Evolutionary conservation across 2,329 filamentous ascomycete genomes (phyloP), one percentile per base, ranked within the genome.

Genomic region (Colletotrichum viniferum): DNA sequence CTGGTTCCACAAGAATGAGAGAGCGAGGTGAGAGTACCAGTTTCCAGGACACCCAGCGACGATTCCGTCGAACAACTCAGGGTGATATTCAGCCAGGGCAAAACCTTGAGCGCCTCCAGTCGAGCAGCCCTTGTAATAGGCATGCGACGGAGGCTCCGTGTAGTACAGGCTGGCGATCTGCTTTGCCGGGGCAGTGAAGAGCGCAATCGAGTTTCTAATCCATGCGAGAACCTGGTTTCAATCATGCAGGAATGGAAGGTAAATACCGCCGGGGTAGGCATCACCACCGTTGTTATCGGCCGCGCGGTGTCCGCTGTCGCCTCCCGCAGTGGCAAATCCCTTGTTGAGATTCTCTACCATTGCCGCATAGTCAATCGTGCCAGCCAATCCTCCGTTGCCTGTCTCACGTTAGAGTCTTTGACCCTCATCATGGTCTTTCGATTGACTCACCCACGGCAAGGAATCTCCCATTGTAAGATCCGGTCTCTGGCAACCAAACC

Each of bases 361-460:
- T 8, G 65, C 24, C 5, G 4, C 43, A 21, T 73, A 64, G 66
- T 73, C 71, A 24, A 73, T 58, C 3, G 14, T 36, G 7, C 71
- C 71, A 12, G 71, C 71, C 26, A 73, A 30, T n/a, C 71, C 71
- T 13, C 71, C 71, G 24, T 73, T 73, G 32, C 71, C 71, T 73
- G 18, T 34, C 1, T n/a, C 38, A 13, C 10, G 18, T 65, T 5
- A 65, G 38, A 61, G 58, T 2, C 24, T 61, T 18, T n/a, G 26
- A 14, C 10, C 14, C 0, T 26, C 10, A 28, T 18, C 14, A 1
- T 61, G 10, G 18, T 10, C 10, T 30, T 0, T 18, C 0, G 24
- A 16, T 58, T 3, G n/a, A 21, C 72, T 32, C 7, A 71, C 72
- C 72, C 18, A 71, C 68, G 26, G 72, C 72, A 1, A 74, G 55